Base-by-base conservation (phyloP, 257 asterid species). In the Solanum neorickii region DNA sequence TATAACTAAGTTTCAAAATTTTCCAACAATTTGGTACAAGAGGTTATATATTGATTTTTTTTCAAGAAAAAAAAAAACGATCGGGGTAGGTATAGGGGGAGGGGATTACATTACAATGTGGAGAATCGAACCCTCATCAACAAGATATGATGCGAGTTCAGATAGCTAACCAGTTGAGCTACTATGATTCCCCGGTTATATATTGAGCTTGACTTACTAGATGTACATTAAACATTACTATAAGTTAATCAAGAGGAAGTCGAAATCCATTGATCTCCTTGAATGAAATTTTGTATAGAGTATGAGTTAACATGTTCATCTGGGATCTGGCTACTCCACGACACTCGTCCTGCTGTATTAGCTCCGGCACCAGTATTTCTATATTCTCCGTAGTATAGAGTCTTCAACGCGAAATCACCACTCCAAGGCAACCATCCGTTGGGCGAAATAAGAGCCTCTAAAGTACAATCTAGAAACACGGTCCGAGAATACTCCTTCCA, bases 401-500 rank as follows among this genome's bases (percentile, higher is more conserved):
- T 87, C 20, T 86, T 85, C 87, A 89, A 68, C 16, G 87, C 90
- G 29, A 87, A 85, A 23, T 89, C 88, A 20, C 87, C 90, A 27
- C 69, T 75, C 89, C 89, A 89, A 15, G 88, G 87, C 82, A 85
- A 11, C 91, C 91, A 89, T 23, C 91, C 91, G 18, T n/a, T 39
- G 5, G 86, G 56, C 0, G 84, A 46, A 21, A 87, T 41, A 44
- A 87, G 87, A 84, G 80, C 88, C 84, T 85, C 91, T 74, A 89
- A 75, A 16, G 76, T 82, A 89, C 90, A 89, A 0, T 47, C 29
- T 35, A 89, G 47, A 59, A 87, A 89, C 69, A 89, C 87, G 35
- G 90, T 85, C 88, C 91, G 83, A 6, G 91, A 89, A 70, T 76
- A 89, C 86, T 87, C 89, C 88, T 87, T 89, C 91, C 91, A 89